Conservation (phyloP, 441 rosid species). For the Adansonia gregorii region DNA sequence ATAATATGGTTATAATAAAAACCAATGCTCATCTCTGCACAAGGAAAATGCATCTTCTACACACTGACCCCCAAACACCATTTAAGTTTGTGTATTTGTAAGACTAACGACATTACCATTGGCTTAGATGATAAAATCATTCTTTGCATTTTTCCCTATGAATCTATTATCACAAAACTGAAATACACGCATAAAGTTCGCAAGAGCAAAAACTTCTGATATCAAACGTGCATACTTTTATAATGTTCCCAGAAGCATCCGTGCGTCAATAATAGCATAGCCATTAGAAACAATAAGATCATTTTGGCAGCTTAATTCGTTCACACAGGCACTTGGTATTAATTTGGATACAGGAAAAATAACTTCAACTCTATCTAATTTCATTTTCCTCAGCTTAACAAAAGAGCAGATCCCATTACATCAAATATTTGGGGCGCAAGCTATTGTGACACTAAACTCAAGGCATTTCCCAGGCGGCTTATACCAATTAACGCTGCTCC, state of each 20-base stretch:
- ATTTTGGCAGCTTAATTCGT: background rate
- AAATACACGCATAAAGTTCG: background rate
- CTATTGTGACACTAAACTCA: no score
- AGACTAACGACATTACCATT: no score
- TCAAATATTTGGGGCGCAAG: background rate
- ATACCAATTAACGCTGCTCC: slow-evolving; percentile 18
- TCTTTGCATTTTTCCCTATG: background rate
- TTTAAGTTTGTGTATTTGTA: no score
- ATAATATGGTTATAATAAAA: no score
- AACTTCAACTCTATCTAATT: slow-evolving; percentile 10
- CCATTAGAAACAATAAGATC: background rate
- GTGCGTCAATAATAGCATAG: background rate
- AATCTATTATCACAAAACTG: background rate
- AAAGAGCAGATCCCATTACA: background rate
- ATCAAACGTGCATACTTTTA: background rate
- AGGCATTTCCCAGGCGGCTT: slow-evolving; percentile 11
- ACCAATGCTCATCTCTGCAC: background rate
- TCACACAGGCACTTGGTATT: background rate
- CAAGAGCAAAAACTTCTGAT: background rate
- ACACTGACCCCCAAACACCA: background rate
- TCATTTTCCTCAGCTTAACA: slow-evolving; percentile 12
- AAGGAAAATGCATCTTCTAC: background rate
- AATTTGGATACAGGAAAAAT: background rate
- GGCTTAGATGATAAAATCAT: background rate
- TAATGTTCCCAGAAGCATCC: background rate